Percentiles rank a stretch among this genome's conserved stretches.
Conservation (phyloP, 1,139 yeast species). For the Spathaspora sp. region DNA sequence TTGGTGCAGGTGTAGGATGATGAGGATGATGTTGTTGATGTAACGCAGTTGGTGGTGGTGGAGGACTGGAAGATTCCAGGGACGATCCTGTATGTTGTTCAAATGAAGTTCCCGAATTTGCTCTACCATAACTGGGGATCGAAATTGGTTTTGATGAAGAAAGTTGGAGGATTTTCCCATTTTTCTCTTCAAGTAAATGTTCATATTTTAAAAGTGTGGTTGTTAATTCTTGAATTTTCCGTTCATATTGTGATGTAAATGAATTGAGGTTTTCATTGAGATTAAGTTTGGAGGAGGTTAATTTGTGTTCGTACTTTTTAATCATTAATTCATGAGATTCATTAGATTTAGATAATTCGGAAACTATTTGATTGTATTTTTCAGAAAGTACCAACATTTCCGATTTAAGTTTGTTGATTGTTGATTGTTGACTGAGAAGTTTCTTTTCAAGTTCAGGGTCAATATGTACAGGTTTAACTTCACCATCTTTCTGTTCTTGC, state of each 20-base stretch:
- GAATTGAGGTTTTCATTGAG: conserved; percentile 22
- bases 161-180: conserved; percentile 33
- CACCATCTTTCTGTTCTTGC: conserved; percentile 8
- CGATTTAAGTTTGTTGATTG: conserved; percentile 19
- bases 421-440: conserved; percentile 20
- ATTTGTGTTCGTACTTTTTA: conserved; percentile 24
- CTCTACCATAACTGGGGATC: conserved; percentile 25
- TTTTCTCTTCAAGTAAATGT: conserved; percentile 37
- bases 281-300: conserved; percentile 27
- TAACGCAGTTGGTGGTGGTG: conserved; percentile 4
- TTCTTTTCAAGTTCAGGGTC: conserved; percentile 7
- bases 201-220: conserved; percentile 34
- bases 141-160: conserved; percentile 44
- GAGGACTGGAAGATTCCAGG: conserved; percentile 9
- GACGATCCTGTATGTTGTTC: conserved; percentile 9
- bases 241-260: conserved; percentile 25
- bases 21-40: no score
- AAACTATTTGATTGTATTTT: conserved; percentile 17
- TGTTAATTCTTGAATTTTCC: conserved; percentile 32
- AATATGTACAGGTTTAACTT: no score
- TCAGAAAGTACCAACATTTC: conserved; percentile 21
- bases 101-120: background rate
- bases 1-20: conserved; percentile 3
- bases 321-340: conserved; percentile 17
- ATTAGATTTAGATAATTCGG: conserved; percentile 18